A percentile compares a stretch with the other conserved stretches of the same genome.
Conservation (phyloP, 352 stramenopile species). For the Pythium sp. region DNA sequence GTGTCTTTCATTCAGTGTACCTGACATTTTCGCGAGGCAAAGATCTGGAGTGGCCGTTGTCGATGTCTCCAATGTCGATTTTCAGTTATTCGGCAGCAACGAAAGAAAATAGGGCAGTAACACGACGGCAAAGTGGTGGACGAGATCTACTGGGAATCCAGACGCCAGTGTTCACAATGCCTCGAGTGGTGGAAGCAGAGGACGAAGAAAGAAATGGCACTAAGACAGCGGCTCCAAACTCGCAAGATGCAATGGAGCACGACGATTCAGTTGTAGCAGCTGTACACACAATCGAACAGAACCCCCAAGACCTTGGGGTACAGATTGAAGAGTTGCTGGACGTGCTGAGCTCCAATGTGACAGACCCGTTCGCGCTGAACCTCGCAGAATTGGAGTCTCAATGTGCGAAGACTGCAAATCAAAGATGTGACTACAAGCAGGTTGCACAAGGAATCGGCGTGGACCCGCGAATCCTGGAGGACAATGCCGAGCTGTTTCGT, state of each 20-base stretch:
- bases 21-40: slow-evolving; percentile 54
- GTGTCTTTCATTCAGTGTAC: slow-evolving; percentile 79
- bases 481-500: slow-evolving; percentile 34
- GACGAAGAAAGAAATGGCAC: not conserved
- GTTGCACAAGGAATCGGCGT: slow-evolving; percentile 35
- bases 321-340: slow-evolving; percentile 37
- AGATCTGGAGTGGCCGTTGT: slow-evolving; percentile 46
- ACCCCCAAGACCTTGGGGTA: slow-evolving; percentile 18
- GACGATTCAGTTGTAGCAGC: slow-evolving; percentile 7
- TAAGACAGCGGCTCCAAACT: slow-evolving; percentile 6
- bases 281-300: not conserved
- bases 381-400: slow-evolving; percentile 20
- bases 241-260: slow-evolving; percentile 18
- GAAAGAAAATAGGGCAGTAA: not conserved
- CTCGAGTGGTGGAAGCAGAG: not conserved
- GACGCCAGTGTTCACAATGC: slow-evolving; percentile 33
- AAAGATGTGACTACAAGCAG: slow-evolving; percentile 18
- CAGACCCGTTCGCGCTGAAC: slow-evolving; percentile 31
- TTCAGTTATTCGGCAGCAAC: slow-evolving; percentile 8
- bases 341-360: slow-evolving; percentile 8
- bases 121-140: not conserved
- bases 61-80: slow-evolving; percentile 28
- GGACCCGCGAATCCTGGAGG: slow-evolving; percentile 33
- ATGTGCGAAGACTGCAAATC: slow-evolving; percentile 9
- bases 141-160: not conserved